A percentile compares a stretch with the other conserved stretches of the same genome.
Evolutionary conservation across 176 grass and related monocot species (phyloP).

Genomic region (Cocos nucifera): DNA sequence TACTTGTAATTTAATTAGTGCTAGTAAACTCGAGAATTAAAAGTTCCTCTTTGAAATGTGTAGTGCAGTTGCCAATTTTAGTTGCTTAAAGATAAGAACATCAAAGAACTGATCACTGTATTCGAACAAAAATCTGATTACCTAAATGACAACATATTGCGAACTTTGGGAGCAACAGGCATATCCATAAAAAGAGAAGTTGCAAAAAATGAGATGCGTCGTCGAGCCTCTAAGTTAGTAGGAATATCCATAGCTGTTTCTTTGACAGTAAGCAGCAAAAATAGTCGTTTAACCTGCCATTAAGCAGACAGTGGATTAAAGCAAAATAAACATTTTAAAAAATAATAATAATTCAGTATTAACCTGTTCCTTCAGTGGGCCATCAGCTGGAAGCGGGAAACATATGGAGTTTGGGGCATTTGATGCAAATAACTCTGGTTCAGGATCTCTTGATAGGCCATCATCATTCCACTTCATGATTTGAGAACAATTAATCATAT

Average conservation of each 20-base stretch:
- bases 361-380: slow-evolving; percentile 70
- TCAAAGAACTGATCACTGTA: too few relatives aligned
- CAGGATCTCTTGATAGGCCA: slow-evolving; percentile 31
- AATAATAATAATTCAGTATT: slow-evolving; percentile 7
- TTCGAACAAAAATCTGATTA: slow-evolving; percentile 15
- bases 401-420: slow-evolving; percentile 28
- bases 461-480: slow-evolving; percentile 32
- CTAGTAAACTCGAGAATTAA: too few relatives aligned
- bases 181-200: slow-evolving; percentile 98
- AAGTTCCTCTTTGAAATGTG: too few relatives aligned
- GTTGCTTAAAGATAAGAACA: too few relatives aligned
- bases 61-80: too few relatives aligned
- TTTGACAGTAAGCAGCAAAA: slow-evolving; percentile 74
- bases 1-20: too few relatives aligned
- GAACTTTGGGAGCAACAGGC: slow-evolving; percentile 75
- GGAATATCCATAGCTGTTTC: slow-evolving; percentile 69
- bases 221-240: slow-evolving; percentile 71
- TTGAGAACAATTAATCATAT: slow-evolving; percentile 46
- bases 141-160: slow-evolving; percentile 94
- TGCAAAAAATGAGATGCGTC: slow-evolving; percentile 82
- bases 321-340: neutral
- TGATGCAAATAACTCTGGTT: slow-evolving; percentile 81
- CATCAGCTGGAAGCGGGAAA: slow-evolving; percentile 52
- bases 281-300: slow-evolving; percentile 73
- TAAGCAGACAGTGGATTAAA: slow-evolving; percentile 1